Evolutionary conservation across 805 yeast species (phyloP).

Genomic region (Lipomyces yamanashiensis): DNA sequence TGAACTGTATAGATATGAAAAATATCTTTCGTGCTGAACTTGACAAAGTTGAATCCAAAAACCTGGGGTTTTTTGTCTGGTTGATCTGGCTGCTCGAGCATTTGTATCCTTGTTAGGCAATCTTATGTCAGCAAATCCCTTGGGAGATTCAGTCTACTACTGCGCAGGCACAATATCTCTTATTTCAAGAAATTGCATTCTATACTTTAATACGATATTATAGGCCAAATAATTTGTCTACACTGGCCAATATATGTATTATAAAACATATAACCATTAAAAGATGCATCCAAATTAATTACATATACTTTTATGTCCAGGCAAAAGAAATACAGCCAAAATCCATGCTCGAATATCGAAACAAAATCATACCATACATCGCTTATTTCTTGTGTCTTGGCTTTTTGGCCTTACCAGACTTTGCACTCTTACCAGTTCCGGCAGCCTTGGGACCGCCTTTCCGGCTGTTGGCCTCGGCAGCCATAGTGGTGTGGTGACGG

Average conservation of each 20-base stretch:
- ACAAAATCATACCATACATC: not conserved
- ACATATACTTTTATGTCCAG: not conserved
- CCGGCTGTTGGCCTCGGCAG: conserved; percentile 14
- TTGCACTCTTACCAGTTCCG: conserved; percentile 20
- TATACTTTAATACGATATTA: not conserved
- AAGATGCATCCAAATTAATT: not conserved
- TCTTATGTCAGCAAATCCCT: too few species aligned
- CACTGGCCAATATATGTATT: not conserved
- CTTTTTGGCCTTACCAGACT: conserved; percentile 19
- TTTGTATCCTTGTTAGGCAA: too few species aligned
- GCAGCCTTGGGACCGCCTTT: conserved; percentile 20
- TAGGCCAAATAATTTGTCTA: not conserved
- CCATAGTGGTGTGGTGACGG: conserved; percentile 28
- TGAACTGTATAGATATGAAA: too few species aligned
- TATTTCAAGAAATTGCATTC: not conserved
- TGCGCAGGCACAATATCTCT: not conserved
- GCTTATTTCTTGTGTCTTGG: conserved; percentile 16
- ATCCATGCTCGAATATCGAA: not conserved
- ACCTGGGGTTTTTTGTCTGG: too few species aligned
- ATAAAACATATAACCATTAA: not conserved
- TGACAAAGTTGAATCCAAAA: too few species aligned
- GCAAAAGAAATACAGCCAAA: not conserved
- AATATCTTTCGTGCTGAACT: too few species aligned
- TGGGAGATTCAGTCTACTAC: too few species aligned
- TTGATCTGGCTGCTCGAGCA: too few species aligned